Base-by-base conservation (phyloP, 2,329 filamentous ascomycete genomes). In the Chaetomium sp. region DNA sequence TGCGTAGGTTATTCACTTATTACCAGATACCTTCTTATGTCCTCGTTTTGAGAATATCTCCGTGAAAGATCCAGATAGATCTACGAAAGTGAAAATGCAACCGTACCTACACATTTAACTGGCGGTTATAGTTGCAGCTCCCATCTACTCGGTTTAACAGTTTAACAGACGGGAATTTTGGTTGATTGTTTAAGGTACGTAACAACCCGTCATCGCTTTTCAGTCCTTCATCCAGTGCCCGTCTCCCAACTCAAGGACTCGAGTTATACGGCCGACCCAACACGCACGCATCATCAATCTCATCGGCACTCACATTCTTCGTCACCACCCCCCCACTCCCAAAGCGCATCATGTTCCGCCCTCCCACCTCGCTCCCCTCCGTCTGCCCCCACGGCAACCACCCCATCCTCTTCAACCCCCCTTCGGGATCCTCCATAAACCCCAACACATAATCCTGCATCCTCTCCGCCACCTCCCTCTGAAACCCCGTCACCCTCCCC, bases 391-490 rank as follows among this genome's bases (percentile, higher is more conserved):
- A 68, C 9, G 71, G 68, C 58, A 63, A 31, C 72, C 72, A 73
- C 2, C 72, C 71, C 53, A 12, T 57, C 25, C 38, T 63, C 56
- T 59, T 61, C 65, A 72, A 58, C 10, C 72, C 72, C 9, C 63
- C 50, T 49, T 64, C 64, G 1, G 71, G 68, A 45, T 73, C 72
- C 55, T 59, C 53, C 51, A 71, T 66, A 49, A 72, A 72, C 4
- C 65, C 69, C 8, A 69, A 33, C 7, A 72, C 38, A 47, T 71
- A 68, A 59, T 72, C 72, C 65, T 72, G 70, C 69, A 73, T 69
- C 25, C 60, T 21, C 57, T 69, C 65, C 19, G 70, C 70, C 33
- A 72, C 70, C 56, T 56, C 27, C 38, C 47, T 65, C 67, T 71
- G 60, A 35, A 67, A 69, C 54, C 27, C 63, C 9, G 60, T 67